Base-by-base conservation (phyloP, 1,284 basidiomycete genomes). In the Neotropicomus parvogracilis region DNA sequence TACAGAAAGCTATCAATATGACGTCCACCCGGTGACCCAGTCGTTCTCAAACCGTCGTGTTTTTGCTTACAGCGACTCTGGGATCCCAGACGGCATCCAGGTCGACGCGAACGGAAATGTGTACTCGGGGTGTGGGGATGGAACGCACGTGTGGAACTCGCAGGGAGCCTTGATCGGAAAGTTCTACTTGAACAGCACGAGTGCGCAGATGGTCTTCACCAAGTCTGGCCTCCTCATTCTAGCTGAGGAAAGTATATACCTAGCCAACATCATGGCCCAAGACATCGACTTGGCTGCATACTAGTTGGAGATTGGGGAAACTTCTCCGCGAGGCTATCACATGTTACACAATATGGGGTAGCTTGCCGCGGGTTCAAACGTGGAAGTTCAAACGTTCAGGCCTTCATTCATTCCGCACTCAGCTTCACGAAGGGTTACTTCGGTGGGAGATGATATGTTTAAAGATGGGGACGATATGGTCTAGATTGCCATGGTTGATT, bases 71-170 rank as follows among this genome's bases (percentile, higher is more conserved):
- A 61, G 73, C 24, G 81, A 86, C 56, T 72, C 80, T 8, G 85
- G 86, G 5, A 60, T 84, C 24, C 79, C 86, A 7, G 88, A 91
- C 57, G 89, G 88, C 40, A 79, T 86, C 2, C 79, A 87, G 56
- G 53, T 51, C 7, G 54, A 54, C 40, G 45, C 40, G 14, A 39
- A 48, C 20, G 45, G 47, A 13, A 46, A 67, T 31, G 43, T 64
- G 16, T 63, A 44, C 37, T 52, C 59, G 1, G 60, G 58, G n/a
- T 52, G 48, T 34, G 63, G 59, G 16, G 61, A 67, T 2, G 61
- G 63, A 14, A 17, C 40, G 12, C 57, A 83, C 68, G 83, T 90
- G 3, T 88, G 81, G 78, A 78, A 80, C 59, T 58, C 75, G 0
- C 59, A 74, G 13, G 87, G 87, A 3, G 75, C 71, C 3, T 70